Evolutionary conservation across 2,329 filamentous ascomycete species (phyloP).

Genomic region (Taxawa tesnikishii): DNA sequence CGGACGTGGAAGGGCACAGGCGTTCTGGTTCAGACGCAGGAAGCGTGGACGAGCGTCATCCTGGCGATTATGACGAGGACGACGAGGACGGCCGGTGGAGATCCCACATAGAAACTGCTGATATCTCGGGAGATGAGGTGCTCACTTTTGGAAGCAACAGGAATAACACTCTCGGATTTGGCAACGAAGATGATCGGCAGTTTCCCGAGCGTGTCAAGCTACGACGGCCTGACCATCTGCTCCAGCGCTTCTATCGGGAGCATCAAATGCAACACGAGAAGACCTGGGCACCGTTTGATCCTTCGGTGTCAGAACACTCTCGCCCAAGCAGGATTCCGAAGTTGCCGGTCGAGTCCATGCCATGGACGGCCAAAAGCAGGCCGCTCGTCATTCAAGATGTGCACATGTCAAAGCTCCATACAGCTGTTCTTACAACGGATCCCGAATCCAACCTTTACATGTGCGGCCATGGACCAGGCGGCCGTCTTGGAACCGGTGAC

Average conservation of each 20-base stretch:
- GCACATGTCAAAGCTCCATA: constrained; percentile 82
- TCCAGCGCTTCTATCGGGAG: constrained; percentile 62
- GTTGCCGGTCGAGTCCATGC: constrained; percentile 44
- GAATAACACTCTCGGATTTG: constrained; percentile 82
- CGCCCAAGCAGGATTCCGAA: constrained; percentile 5
- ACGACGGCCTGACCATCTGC: constrained; percentile 62
- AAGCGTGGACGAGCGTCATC: constrained; percentile 37
- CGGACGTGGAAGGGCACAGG: constrained; percentile 22
- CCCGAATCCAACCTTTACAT: constrained; percentile 83
- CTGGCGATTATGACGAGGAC: constrained; percentile 37
- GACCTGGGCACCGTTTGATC: constrained; percentile 25
- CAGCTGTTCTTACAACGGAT: constrained; percentile 76
- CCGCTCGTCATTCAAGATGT: constrained; percentile 71
- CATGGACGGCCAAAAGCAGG: constrained; percentile 57
- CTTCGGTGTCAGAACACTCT: constrained; percentile 10
- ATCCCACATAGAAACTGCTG: constrained; percentile 8
- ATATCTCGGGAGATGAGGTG: constrained; percentile 63
- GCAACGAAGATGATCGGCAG: constrained; percentile 91
- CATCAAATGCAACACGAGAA: constrained; percentile 36
- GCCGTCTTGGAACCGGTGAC: constrained; percentile 77
- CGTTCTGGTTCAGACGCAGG: constrained; percentile 17
- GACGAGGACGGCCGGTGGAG: constrained; percentile 36
- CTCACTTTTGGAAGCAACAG: constrained; percentile 96
- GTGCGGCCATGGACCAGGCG: constrained; percentile 83
- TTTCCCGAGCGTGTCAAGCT: constrained; percentile 76